These are phyloP conservation scores for Porogramme epimiltina DNA, from an alignment of 1,284 basidiomycete species.

Conservation along the genomic window DNA sequence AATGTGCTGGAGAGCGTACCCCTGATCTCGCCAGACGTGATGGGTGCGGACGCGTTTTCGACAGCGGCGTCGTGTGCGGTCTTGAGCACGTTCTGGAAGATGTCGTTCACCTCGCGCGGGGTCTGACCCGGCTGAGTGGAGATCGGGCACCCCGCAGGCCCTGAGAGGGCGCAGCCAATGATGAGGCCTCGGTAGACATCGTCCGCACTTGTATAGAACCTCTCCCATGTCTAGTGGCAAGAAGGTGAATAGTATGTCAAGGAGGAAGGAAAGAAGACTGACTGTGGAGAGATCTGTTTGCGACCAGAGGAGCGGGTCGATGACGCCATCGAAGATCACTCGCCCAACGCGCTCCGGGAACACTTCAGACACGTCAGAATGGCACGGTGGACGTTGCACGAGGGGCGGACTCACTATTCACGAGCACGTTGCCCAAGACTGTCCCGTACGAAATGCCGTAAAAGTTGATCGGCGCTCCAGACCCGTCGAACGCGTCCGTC, in stretches of 20 bases:
- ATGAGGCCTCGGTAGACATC: conserved; percentile 12
- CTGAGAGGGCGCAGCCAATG: conserved; percentile 18
- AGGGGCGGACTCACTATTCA: conserved; percentile 15
- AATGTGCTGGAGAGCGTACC: conserved; percentile 1
- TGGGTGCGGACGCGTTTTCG: conserved; percentile 1
- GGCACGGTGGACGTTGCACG: background rate
- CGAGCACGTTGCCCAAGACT: conserved; percentile 15
- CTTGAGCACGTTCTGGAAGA: conserved; percentile 7
- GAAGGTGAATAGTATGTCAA: background rate
- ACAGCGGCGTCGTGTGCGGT: conserved; percentile 9
- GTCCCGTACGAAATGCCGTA: conserved; percentile 18
- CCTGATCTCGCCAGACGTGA: conserved; percentile 9
- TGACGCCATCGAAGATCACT: conserved; percentile 14
- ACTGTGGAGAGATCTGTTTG: conserved; percentile 3
- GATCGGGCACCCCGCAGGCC: conserved; percentile 9
- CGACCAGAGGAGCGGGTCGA: conserved; percentile 4
- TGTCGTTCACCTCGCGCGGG: conserved; percentile 5
- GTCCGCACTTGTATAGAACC: background rate
- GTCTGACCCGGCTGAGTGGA: conserved; percentile 1
- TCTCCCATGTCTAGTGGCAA: background rate
- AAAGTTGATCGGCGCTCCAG: conserved; percentile 15
- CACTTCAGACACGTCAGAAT: background rate
- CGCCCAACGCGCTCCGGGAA: conserved; percentile 19
- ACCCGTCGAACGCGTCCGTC: conserved; percentile 19
- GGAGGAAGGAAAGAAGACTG: background rate